Percentiles rank a stretch among this genome's conserved stretches.
phyloP scores from a whole-genome alignment of 2,329 filamentous ascomycete species.

The Neonectria punicea region DNA sequence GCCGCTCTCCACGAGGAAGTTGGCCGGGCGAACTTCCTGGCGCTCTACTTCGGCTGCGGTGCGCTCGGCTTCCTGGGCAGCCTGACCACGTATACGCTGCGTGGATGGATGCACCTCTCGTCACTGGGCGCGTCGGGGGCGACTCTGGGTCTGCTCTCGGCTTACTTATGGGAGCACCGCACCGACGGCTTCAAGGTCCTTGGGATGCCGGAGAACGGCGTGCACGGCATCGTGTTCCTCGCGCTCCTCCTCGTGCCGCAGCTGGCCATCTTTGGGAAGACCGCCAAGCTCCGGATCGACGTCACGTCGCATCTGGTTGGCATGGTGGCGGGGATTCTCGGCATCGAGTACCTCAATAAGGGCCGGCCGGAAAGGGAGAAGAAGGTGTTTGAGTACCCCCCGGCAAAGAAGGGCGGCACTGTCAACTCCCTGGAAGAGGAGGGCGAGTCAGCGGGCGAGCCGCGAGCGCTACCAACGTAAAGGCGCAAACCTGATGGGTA shows the following conservation, averaged over 20 bases:
- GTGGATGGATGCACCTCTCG: slow-evolving; percentile 57
- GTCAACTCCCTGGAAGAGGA: not conserved
- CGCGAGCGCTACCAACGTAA: not conserved
- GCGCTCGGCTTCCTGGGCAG: slow-evolving; percentile 68
- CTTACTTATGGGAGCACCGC: slow-evolving; percentile 70
- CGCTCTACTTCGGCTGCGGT: slow-evolving; percentile 72
- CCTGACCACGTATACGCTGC: slow-evolving; percentile 60
- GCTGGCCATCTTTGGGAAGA: slow-evolving; percentile 58
- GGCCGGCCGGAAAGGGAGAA: slow-evolving; percentile 28
- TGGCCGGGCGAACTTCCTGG: slow-evolving; percentile 74
- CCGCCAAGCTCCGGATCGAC: slow-evolving; percentile 56
- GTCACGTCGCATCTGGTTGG: slow-evolving; percentile 65
- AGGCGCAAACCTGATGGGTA: slow-evolving; percentile 7
- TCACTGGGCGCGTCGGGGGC: slow-evolving; percentile 76
- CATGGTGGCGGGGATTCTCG: slow-evolving; percentile 58
- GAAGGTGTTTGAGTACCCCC: slow-evolving; percentile 31
- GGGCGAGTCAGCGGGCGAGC: not conserved
- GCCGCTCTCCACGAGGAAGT: slow-evolving; percentile 75
- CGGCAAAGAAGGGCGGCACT: not conserved
- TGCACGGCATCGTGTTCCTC: slow-evolving; percentile 65
- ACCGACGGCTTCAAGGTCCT: slow-evolving; percentile 67
- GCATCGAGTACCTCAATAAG: slow-evolving; percentile 49
- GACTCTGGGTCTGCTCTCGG: slow-evolving; percentile 68
- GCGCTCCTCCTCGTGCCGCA: slow-evolving; percentile 62
- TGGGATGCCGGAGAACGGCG: slow-evolving; percentile 66